phyloP scores from a whole-genome alignment of 179 eudicot species.

The Sideroxylon spinosum region DNA sequence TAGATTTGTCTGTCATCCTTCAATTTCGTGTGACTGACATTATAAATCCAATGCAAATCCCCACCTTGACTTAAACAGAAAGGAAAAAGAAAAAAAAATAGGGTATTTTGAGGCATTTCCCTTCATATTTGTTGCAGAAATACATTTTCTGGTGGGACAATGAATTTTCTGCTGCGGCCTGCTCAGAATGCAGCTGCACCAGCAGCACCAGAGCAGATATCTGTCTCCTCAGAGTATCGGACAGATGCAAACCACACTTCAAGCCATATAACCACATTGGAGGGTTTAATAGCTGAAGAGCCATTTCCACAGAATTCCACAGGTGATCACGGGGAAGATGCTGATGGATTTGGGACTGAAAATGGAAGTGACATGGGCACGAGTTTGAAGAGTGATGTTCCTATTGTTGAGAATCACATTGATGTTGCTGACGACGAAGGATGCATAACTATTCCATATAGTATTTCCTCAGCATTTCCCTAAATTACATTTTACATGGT shows the following conservation, averaged over 20 bases:
- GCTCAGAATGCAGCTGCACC: constrained; percentile 43
- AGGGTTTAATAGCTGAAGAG: constrained; percentile 62
- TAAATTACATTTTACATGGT: neutral
- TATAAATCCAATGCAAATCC: no score
- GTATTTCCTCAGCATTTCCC: constrained; percentile 32
- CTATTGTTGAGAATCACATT: constrained; percentile 47
- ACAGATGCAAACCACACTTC: constrained; percentile 21
- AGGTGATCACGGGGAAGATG: constrained; percentile 23
- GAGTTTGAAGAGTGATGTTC: constrained; percentile 28
- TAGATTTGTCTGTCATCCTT: no score
- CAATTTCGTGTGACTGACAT: no score
- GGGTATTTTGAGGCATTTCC: neutral
- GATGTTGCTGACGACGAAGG: constrained; percentile 78
- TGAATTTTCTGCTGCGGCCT: constrained; percentile 85
- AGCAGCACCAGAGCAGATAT: constrained; percentile 31
- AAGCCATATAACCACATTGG: constrained; percentile 41
- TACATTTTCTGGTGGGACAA: constrained; percentile 26
- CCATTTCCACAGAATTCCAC: constrained; percentile 25
- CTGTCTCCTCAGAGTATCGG: constrained; percentile 23
- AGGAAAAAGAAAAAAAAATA: neutral
- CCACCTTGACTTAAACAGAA: no score
- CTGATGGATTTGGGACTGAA: constrained; percentile 25
- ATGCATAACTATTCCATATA: constrained; percentile 66
- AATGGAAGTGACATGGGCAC: constrained; percentile 28
- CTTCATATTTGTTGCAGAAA: constrained; percentile 20